A percentile compares a stretch with the other conserved stretches of the same genome.
Evolutionary conservation across 2,329 filamentous ascomycete genomes (phyloP).

Genomic region (Aspergillus persii): DNA sequence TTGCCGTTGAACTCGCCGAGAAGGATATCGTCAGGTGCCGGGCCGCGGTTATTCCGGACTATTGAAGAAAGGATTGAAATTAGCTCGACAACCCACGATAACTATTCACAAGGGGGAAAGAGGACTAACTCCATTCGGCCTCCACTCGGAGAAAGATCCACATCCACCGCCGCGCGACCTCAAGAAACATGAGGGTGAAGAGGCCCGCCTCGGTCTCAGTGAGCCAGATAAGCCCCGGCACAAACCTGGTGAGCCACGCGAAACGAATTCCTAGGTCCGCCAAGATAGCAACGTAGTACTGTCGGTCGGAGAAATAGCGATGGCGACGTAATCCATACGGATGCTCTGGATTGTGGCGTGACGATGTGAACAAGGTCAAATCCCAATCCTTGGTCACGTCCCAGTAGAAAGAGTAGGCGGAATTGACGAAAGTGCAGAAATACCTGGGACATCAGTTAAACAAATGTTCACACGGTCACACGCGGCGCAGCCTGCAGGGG

Average conservation of each 20-base stretch:
- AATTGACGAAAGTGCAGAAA: constrained; percentile 74
- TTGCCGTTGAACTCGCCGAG: constrained; percentile 70
- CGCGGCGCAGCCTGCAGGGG: neutral
- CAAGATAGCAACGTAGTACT: constrained; percentile 80
- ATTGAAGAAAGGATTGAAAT: constrained; percentile 11
- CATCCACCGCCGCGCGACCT: constrained; percentile 85
- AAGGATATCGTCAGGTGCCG: constrained; percentile 66
- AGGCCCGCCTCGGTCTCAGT: constrained; percentile 85
- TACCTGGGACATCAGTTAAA: constrained; percentile 54
- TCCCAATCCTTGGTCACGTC: constrained; percentile 97
- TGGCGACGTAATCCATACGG: constrained; percentile 75
- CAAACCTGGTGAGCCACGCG: constrained; percentile 88
- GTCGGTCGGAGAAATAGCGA: constrained; percentile 67
- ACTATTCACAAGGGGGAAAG: neutral
- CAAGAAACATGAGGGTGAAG: constrained; percentile 81
- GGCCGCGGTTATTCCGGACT: constrained; percentile 57
- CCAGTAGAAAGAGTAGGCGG: constrained; percentile 97
- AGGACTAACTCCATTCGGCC: constrained; percentile 75
- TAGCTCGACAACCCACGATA: constrained; percentile 12
- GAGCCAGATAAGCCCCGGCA: constrained; percentile 75
- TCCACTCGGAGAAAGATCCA: constrained; percentile 97
- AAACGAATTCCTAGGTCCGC: constrained; percentile 80
- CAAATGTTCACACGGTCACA: neutral
- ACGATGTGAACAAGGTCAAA: constrained; percentile 70
- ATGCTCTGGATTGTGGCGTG: constrained; percentile 61